These are phyloP conservation scores for Onygenales sp. DNA, from an alignment of 2,329 filamentous ascomycete species.

Conservation along the genomic window DNA sequence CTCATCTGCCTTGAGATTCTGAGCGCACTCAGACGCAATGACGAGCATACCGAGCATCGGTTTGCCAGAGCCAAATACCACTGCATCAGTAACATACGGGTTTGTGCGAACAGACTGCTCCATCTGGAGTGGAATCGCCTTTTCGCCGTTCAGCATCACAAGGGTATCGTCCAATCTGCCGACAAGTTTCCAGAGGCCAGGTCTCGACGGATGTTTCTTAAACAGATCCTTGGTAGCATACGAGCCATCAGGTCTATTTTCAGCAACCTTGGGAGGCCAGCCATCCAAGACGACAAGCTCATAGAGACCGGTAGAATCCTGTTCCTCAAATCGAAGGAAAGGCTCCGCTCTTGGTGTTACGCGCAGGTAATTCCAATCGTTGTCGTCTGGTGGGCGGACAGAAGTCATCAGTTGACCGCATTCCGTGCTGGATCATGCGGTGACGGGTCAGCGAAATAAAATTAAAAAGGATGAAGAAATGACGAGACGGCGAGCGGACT, in stretches of 20 bases:
- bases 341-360: conserved; percentile 30
- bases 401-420: conserved; percentile 55
- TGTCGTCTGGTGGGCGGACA: conserved; percentile 43
- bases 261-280: conserved; percentile 31
- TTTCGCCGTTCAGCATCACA: conserved; percentile 42
- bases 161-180: conserved; percentile 39
- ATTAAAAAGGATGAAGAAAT: background rate
- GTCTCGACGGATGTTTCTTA: conserved; percentile 31
- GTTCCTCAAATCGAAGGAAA: conserved; percentile 33
- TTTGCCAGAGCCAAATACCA: conserved; percentile 48
- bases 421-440: conserved; percentile 41
- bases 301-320: conserved; percentile 23
- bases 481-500: background rate
- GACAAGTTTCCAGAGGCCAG: conserved; percentile 39
- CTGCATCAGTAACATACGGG: conserved; percentile 44
- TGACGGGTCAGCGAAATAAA: background rate
- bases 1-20: conserved; percentile 33
- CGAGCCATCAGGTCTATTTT: conserved; percentile 38
- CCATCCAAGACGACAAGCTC: conserved; percentile 28
- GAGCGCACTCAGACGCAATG: conserved; percentile 39
- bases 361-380: conserved; percentile 53
- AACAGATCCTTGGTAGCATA: conserved; percentile 45
- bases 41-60: conserved; percentile 46
- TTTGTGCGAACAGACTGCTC: conserved; percentile 48
- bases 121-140: conserved; percentile 38